Conservation (phyloP, 257 asterid species). For the Anisodus acutangulus region DNA sequence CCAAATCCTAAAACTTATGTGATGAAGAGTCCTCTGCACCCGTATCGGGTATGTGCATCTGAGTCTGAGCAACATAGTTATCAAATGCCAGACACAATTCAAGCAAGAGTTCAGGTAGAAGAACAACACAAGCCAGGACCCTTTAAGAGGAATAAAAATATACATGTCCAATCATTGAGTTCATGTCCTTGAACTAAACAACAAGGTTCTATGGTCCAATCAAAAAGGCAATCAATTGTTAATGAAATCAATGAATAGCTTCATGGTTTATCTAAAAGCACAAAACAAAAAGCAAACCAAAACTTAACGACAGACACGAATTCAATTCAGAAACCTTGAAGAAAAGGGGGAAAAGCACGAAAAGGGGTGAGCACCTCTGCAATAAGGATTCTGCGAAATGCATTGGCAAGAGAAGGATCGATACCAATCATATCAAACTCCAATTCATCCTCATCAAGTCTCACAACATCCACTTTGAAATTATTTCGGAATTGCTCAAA, state of each 20-base stretch:
- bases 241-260: not conserved
- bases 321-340: constrained; percentile 7
- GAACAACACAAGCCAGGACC: not conserved
- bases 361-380: constrained; percentile 63
- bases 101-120: not conserved
- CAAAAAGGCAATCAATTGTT: not conserved
- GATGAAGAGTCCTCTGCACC: no score
- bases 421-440: constrained; percentile 92
- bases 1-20: no score
- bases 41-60: no score
- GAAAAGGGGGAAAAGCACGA: not conserved
- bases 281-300: not conserved
- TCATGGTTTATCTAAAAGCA: not conserved
- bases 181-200: not conserved
- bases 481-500: constrained; percentile 62
- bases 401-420: constrained; percentile 88
- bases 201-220: not conserved
- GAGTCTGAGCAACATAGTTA: no score
- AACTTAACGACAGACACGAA: not conserved
- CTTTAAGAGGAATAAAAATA: not conserved
- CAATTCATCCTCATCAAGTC: constrained; percentile 64
- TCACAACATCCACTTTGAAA: constrained; percentile 67
- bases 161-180: not conserved
- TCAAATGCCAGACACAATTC: constrained; percentile 10
- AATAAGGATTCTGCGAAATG: constrained; percentile 90